These are phyloP conservation scores for Darksidea phi DNA, from an alignment of 495 filamentous ascomycete species.

Conservation along the genomic window DNA sequence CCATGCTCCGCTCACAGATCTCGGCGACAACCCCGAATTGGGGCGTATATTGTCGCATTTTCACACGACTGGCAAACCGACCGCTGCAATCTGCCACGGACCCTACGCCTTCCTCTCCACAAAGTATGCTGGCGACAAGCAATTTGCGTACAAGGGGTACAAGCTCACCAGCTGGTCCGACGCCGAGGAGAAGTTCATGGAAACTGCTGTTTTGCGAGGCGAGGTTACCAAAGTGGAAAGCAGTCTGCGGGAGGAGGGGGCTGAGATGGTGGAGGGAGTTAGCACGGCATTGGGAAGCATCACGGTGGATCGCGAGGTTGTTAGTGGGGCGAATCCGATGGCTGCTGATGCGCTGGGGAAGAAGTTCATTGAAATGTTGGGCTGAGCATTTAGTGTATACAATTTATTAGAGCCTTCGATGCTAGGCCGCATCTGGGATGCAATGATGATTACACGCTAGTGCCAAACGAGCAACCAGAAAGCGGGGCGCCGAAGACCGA, in stretches of 20 bases:
- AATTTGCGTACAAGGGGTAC: constrained; percentile 43
- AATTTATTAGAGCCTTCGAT: no score
- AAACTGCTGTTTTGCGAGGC: constrained; percentile 13
- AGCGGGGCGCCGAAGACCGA: no score
- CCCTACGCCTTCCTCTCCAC: constrained; percentile 46
- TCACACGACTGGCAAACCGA: constrained; percentile 43
- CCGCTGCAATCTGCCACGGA: constrained; percentile 48
- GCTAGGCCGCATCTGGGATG: no score
- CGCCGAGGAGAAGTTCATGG: constrained; percentile 28
- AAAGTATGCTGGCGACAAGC: constrained; percentile 35
- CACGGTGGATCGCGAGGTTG: constrained; percentile 24
- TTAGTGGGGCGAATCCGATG: constrained; percentile 15
- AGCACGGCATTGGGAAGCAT: constrained; percentile 4
- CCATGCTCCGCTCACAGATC: constrained; percentile 46
- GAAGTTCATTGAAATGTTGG: constrained; percentile 21
- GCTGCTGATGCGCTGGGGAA: constrained; percentile 18
- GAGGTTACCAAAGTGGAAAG: constrained; percentile 23
- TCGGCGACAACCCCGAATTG: constrained; percentile 44
- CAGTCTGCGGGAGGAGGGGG: constrained; percentile 17
- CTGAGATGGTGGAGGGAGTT: constrained; percentile 27
- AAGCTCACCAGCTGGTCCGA: constrained; percentile 28
- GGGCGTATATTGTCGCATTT: constrained; percentile 46
- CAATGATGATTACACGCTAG: no score
- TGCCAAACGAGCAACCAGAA: no score
- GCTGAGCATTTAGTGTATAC: neutral